Percentiles rank a stretch among this genome's conserved stretches.
Conservation (phyloP, 108 stramenopile genomes). For the Cyclostephanos invisitatus region DNA sequence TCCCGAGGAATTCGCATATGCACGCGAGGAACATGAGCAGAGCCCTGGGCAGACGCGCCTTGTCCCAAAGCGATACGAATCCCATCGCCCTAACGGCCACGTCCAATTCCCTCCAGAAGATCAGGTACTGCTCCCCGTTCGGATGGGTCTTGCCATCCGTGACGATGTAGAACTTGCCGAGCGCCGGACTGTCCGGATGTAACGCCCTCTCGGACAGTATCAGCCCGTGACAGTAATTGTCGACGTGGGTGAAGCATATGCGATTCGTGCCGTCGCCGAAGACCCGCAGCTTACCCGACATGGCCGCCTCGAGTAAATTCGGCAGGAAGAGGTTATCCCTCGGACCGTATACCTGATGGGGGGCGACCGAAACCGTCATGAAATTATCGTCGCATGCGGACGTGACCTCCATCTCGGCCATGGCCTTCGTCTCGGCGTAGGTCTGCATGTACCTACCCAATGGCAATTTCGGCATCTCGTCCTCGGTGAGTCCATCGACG, state of each 20-base stretch:
- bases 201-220: slow-evolving; percentile 90
- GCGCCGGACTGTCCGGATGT: slow-evolving; percentile 73
- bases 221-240: slow-evolving; percentile 97
- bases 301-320: slow-evolving; percentile 86
- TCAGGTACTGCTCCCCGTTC: slow-evolving; percentile 55
- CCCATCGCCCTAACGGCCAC: slow-evolving; percentile 88
- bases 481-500: slow-evolving; percentile 83
- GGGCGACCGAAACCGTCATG: slow-evolving; percentile 91
- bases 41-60: slow-evolving; percentile 80
- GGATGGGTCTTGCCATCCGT: slow-evolving; percentile 88
- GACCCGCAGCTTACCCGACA: slow-evolving; percentile 84
- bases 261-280: slow-evolving; percentile 91
- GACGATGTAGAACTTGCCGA: slow-evolving; percentile 96
- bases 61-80: slow-evolving; percentile 76
- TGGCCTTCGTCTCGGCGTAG: slow-evolving; percentile 97
- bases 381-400: slow-evolving; percentile 67
- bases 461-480: slow-evolving; percentile 64
- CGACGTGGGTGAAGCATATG: slow-evolving; percentile 93
- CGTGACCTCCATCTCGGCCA: slow-evolving; percentile 80
- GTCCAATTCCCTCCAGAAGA: slow-evolving; percentile 95
- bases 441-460: slow-evolving; percentile 73
- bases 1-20: slow-evolving; percentile 69
- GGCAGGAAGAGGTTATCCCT: slow-evolving; percentile 92
- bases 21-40: slow-evolving; percentile 84
- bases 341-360: slow-evolving; percentile 98